phyloP scores from a whole-genome alignment of 2,329 filamentous ascomycete genomes.

The Colletotrichum incanum region DNA sequence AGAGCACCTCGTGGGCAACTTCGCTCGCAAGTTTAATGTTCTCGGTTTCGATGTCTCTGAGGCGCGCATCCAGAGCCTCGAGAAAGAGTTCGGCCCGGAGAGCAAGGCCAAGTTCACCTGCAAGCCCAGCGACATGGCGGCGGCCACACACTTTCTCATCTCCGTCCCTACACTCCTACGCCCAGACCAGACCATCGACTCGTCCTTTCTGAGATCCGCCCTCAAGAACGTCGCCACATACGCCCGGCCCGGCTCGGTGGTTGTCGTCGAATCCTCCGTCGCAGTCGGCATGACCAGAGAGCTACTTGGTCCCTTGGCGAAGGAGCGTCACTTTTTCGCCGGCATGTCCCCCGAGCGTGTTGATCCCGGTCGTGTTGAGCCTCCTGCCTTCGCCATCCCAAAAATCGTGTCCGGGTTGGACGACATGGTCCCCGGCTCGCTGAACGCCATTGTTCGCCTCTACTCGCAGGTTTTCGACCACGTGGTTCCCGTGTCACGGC shows the following conservation, averaged over 20 bases:
- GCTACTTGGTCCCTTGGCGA: slow-evolving; percentile 63
- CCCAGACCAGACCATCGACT: slow-evolving; percentile 63
- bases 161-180: slow-evolving; percentile 67
- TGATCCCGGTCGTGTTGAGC: slow-evolving; percentile 64
- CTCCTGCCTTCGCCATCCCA: slow-evolving; percentile 61
- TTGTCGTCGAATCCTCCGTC: slow-evolving; percentile 69
- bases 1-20: slow-evolving; percentile 62
- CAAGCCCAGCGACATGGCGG: slow-evolving; percentile 53
- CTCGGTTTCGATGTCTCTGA: slow-evolving; percentile 66
- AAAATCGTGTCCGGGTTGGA: slow-evolving; percentile 70
- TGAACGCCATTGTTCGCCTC: slow-evolving; percentile 59
- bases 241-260: slow-evolving; percentile 60
- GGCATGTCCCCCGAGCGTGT: slow-evolving; percentile 69
- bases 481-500: slow-evolving; percentile 64
- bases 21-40: slow-evolving; percentile 58
- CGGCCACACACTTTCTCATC: slow-evolving; percentile 68
- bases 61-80: slow-evolving; percentile 54
- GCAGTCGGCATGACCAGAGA: slow-evolving; percentile 69
- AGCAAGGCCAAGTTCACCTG: slow-evolving; percentile 55
- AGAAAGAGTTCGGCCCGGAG: slow-evolving; percentile 48
- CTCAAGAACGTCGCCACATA: slow-evolving; percentile 58
- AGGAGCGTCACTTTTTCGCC: slow-evolving; percentile 58
- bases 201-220: slow-evolving; percentile 62
- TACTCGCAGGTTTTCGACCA: slow-evolving; percentile 65
- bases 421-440: slow-evolving; percentile 60